Base-by-base conservation (phyloP, 371 early-diverging fungal genomes). In the Rhizopus stolonifer region DNA sequence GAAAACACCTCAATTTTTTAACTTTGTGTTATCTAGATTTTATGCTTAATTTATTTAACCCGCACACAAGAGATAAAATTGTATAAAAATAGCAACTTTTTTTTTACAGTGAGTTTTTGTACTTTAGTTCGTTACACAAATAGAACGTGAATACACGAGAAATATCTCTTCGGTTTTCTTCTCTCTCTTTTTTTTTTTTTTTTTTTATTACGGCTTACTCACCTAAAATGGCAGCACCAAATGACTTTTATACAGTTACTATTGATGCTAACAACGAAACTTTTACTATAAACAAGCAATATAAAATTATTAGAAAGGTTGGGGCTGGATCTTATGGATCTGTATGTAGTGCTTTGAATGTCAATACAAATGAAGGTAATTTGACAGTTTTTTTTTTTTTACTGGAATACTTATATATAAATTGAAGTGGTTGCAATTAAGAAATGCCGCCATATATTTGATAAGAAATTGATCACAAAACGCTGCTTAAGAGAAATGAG, bases 241-340 rank as follows among this genome's bases (percentile, higher is more conserved):
- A 69, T 46, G 52, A 64, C 18, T 66, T 61, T 52, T 64, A 73
- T 56, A 58, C 68, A 14, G 64, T 77, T 33, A 44, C 60, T 21
- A 54, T 77, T 29, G 69, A 72, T 14, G 56, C 64, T 51, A 64
- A 63, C 23, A 74, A 74, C 40, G 80, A 81, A 52, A 64, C 52
- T 17, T 86, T 86, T 64, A 74, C 77, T 29, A 76, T 87, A 49
- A 75, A 78, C 53, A 73, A 69, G 47, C 75, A 78, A 44, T 95
- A 93, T 76, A 78, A 81, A 49, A 79, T 94, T 56, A 76, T 90
- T 49, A 77, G 91, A 23, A 89, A 92, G 56, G 78, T 95, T 50
- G 95, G 95, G 15, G 87, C 90, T 43, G 95, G 95, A 29, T 92
- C 95, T 10, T 95, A 95, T 66, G 95, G 95, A 38, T 79, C 90